Evolutionary conservation across 2,329 filamentous ascomycete genomes (phyloP), one percentile per base, ranked within the genome.

Genomic region (Neonectria punicea): DNA sequence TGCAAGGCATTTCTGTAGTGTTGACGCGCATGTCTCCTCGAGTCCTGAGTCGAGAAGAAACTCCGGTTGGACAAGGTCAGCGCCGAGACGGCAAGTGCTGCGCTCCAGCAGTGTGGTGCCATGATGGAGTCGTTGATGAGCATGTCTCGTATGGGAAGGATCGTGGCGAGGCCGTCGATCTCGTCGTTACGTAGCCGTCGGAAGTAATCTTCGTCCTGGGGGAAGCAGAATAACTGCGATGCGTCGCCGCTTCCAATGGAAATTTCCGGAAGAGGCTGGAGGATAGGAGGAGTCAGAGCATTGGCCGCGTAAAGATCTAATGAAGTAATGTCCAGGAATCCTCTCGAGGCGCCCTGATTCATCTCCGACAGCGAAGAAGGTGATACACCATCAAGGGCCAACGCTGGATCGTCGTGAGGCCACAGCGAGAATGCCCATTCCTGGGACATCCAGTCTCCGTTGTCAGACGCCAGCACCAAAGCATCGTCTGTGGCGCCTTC

Each of bases 81-180:
- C 4, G 57, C 57, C 3, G 57, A 59, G 16, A 59, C 57, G 7
- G 57, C 57, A 10, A 59, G 16, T 5, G 47, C 57, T 1, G 57
- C 57, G 11, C 57, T 59, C 30, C 41, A 59, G 11, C 50, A 25
- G 28, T 59, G 47, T 18, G 57, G 16, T 13, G 57, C 34, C 18
- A 47, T 47, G 34, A 46, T 22, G 14, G 20, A 25, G 22, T 59
- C 46, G 25, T 53, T 47, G 5, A 34, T 28, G 10, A 59, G 20
- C 2, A 59, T 20, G 10, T 59, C 57, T 18, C n/a, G 14, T 14
- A 59, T 41, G 20, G 57, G 47, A 16, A 59, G 16, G 14, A 59
- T 53, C 20, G 47, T 53, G 4, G 34, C 43, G 34, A 59, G 18
- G 10, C 57, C 57, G 14, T 49, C 46, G 2, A 49, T 49, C 5